Conservation (phyloP, 441 rosid species). For the Pelargonium fulgidum region DNA sequence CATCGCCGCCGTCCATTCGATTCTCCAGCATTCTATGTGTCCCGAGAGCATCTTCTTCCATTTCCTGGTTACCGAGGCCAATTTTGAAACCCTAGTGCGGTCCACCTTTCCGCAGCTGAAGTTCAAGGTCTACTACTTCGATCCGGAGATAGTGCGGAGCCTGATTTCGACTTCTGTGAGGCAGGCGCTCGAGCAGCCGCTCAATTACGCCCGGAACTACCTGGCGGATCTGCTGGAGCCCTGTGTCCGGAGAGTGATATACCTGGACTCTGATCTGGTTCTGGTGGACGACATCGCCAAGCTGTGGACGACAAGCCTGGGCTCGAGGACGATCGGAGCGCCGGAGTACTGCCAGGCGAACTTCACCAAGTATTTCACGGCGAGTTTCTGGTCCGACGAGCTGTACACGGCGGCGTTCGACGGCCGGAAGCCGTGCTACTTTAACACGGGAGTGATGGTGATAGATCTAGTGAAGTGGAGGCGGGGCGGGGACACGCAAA, state of each 20-base stretch:
- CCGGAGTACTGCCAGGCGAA: too few species aligned
- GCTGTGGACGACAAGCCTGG: slow-evolving; percentile 52
- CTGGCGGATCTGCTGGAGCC: slow-evolving; percentile 77
- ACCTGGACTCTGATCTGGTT: slow-evolving; percentile 56
- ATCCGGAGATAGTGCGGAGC: slow-evolving; percentile 61
- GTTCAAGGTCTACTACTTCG: slow-evolving; percentile 67
- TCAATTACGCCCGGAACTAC: slow-evolving; percentile 85
- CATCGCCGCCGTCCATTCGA: slow-evolving; percentile 77
- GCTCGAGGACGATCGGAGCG: slow-evolving; percentile 41
- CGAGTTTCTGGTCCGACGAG: slow-evolving; percentile 49
- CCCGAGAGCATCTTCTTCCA: slow-evolving; percentile 80
- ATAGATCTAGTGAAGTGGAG: slow-evolving; percentile 63
- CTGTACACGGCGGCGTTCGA: slow-evolving; percentile 35
- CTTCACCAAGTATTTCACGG: slow-evolving; percentile 39
- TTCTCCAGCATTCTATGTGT: slow-evolving; percentile 60
- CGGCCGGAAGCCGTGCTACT: slow-evolving; percentile 57
- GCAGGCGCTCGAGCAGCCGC: slow-evolving; percentile 82
- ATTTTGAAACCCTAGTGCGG: slow-evolving; percentile 54
- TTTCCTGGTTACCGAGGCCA: slow-evolving; percentile 58
- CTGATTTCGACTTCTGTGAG: slow-evolving; percentile 78
- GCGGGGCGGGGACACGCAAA: slow-evolving; percentile 38
- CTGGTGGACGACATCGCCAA: slow-evolving; percentile 58
- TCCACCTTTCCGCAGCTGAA: slow-evolving; percentile 68
- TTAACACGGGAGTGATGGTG: slow-evolving; percentile 75
- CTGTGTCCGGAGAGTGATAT: slow-evolving; percentile 62